Evolutionary conservation across 139 green algal species (phyloP), one percentile per base, ranked within the genome.

Genomic region (Pleodorina starrii): DNA sequence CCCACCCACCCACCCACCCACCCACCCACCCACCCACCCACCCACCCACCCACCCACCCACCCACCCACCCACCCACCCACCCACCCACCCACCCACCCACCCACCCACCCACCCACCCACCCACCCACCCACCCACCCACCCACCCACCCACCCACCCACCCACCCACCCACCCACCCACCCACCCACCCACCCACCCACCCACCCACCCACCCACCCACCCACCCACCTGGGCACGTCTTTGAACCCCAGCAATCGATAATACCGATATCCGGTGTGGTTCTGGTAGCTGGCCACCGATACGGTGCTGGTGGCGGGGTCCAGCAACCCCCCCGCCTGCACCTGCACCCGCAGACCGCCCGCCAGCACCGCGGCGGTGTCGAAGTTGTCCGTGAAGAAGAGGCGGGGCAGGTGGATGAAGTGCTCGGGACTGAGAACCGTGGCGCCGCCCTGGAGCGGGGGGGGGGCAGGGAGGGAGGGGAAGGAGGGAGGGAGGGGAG

Each of bases 351-450:
- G 51, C 16, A 91, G 73, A 1, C 88, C 88, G 12, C 85, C 66
- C 43, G 76, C 50, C 32, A 87, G 81, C 51, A 91, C 85, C 0
- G 54, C 73, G 68, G 54, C 40, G 21, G 85, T 85, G 71, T 91
- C 88, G 59, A 89, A 91, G 69, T 91, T 68, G 71, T 76, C 63
- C 77, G 87, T 80, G 80, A 91, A 91, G 88, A 91, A 91, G 1
- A 83, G 80, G 5, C 88, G 72, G 21, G 88, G 88, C 50, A 91
- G 69, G 81, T 91, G 88, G 71, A 91, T 91, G 79, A 91, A 91
- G 69, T 91, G 88, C 43, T 91, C 88, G 48, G 84, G 84, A 48
- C n/a, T 59, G 16, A 89, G 84, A 25, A 89, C 69, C 9, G 84
- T 89, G 69, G 69, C 84, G 48, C 69, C 68, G 71, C 84, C 84